Base-by-base conservation (phyloP, 805 yeast genomes). In the Starmera dryadoides region DNA sequence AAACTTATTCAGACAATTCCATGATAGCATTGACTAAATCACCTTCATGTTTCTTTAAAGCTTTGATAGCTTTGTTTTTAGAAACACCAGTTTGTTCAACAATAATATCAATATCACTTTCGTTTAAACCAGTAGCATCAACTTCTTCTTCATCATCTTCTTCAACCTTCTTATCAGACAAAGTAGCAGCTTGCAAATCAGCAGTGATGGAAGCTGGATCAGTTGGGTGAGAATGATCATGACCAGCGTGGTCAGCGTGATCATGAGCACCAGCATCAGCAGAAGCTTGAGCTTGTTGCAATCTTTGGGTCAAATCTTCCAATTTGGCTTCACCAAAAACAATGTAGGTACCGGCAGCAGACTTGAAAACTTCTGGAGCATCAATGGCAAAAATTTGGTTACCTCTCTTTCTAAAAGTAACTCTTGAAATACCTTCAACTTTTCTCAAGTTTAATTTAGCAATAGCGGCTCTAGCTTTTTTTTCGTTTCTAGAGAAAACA, bases 261-360 rank as follows among this genome's bases (percentile, higher is more conserved):
- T 60, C 65, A 42, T 79, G 82, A 37, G 60, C 65, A 42, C 73
- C 75, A 50, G 69, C 71, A 52, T 67, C 68, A 46, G 75, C 75
- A 53, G 74, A 73, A 48, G 76, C 79, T 66, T 81, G 85, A 50
- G 86, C 86, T 60, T 85, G 85, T 64, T 81, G 85, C 68, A 85
- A 75, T 75, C 88, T 81, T 69, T 86, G 81, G 71, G 81, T 79
- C 68, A 88, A 71, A 74, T 91, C 96, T 68, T 91, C 97, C 55
- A 86, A 84, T 77, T 87, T 86, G 63, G 96, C 95, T 72, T 89
- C 97, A 71, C 98, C 98, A 59, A 91, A 89, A 53, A 91, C 97
- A 57, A 91, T 81, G 76, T 85, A 93, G 55, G 95, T 82, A 63
- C 97, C 96, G 47, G 79, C 73, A 61, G 94, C 84, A 47, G 96